Evolutionary conservation across 139 green algal genomes (phyloP), one percentile per base, ranked within the genome.

Genomic region (Chlorella sp.): DNA sequence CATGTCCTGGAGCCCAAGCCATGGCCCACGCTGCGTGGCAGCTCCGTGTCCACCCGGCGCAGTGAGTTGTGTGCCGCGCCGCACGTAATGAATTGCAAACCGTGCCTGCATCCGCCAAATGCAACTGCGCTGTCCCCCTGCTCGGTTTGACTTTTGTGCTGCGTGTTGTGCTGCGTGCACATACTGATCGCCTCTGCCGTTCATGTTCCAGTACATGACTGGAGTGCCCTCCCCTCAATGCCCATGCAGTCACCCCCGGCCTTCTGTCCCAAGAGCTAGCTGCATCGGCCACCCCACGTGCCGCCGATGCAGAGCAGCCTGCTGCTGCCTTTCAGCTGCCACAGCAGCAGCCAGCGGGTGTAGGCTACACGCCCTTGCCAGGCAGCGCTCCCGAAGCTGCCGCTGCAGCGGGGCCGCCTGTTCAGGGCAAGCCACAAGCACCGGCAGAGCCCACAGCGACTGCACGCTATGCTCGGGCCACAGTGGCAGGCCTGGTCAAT

Each of bases 401-500:
- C 13, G 51, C 51, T 4, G 21, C 51, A 23, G 13, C 51, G 15
- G 51, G 12, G 51, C 11, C 51, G 15, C 51, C 20, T 1, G 36
- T 21, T 1, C 32, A 36, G 13, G 25, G 36, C 25, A 78, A 78
- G 38, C 15, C 70, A 26, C 16, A 57, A 41, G 70, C 41, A 36
- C 39, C 70, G 12, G 39, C 39, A 4, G 70, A 47, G 70, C 21
- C 34, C 3, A 34, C 63, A 21, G 28, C 63, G 1, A 23, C 23
- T 23, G 69, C 20, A 4, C 76, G 57, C 6, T 57, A 63, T 6
- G 36, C 18, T 0, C 83, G 67, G 0, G 73, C 83, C 16, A 55
- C 76, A 20, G 44, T 90, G 7, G 74, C 73, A 4, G 92, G 92
- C 32, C n/a, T 87, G 23, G 89, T 95, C 72, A 93, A 95, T 47